Evolutionary conservation across 495 filamentous ascomycete species (phyloP).

Genomic region (Penicillium riverlandense): DNA sequence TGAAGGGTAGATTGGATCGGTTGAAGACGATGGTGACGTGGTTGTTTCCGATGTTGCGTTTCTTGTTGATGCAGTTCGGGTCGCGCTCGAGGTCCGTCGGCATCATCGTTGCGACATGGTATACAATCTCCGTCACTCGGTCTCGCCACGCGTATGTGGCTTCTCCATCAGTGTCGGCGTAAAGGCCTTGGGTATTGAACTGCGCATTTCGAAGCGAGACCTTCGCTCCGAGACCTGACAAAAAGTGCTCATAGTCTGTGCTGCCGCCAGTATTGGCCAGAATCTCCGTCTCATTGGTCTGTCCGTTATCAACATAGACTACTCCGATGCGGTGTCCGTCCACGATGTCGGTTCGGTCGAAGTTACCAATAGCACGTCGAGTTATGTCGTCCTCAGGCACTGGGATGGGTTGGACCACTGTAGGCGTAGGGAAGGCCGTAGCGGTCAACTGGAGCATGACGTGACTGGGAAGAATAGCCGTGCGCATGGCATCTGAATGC

Average conservation of each 20-base stretch:
- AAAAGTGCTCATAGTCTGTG: slow-evolving; percentile 76
- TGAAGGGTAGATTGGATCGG: slow-evolving; percentile 79
- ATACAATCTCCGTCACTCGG: slow-evolving; percentile 88
- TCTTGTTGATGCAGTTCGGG: slow-evolving; percentile 73
- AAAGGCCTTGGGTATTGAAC: slow-evolving; percentile 93
- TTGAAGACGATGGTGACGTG: slow-evolving; percentile 98
- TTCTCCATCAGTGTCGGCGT: slow-evolving; percentile 74
- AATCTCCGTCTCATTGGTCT: slow-evolving; percentile 74
- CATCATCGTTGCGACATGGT: slow-evolving; percentile 96
- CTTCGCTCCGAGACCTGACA: slow-evolving; percentile 72
- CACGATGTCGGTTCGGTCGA: slow-evolving; percentile 84
- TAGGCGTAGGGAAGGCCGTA: slow-evolving; percentile 61
- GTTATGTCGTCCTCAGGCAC: slow-evolving; percentile 77
- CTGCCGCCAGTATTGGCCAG: slow-evolving; percentile 77
- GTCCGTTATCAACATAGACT: slow-evolving; percentile 80
- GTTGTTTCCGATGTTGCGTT: slow-evolving; percentile 94
- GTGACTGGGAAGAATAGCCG: slow-evolving; percentile 66
- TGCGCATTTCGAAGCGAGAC: slow-evolving; percentile 70
- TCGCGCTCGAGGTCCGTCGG: slow-evolving; percentile 75
- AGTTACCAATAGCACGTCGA: slow-evolving; percentile 65
- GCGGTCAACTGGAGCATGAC: slow-evolving; percentile 66
- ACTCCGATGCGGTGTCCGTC: slow-evolving; percentile 95
- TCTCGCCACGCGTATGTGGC: slow-evolving; percentile 91
- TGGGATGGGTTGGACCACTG: slow-evolving; percentile 62
- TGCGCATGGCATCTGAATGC: slow-evolving; percentile 29